Percentiles rank a stretch among this genome's conserved stretches.
Evolutionary conservation across 495 filamentous ascomycete genomes (phyloP).

Genomic region (Aspergillus sparsus): DNA sequence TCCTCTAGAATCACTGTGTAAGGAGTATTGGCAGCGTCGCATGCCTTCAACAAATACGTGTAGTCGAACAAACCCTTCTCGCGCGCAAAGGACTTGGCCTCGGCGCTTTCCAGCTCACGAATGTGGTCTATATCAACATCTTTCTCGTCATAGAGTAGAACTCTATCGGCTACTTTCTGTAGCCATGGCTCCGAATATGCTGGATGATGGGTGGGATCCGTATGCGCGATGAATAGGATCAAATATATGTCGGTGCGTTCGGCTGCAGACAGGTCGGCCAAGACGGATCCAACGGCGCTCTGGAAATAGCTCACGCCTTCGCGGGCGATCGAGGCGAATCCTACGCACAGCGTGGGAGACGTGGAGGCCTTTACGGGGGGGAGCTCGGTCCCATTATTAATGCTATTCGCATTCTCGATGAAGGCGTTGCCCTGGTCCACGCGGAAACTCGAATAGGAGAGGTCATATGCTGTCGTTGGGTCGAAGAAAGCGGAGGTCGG

Average conservation of each 20-base stretch:
- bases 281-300: conserved; percentile 49
- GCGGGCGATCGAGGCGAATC: conserved; percentile 25
- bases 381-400: not conserved
- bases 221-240: conserved; percentile 52
- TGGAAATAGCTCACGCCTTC: conserved; percentile 41
- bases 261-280: conserved; percentile 42
- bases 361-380: conserved; percentile 4
- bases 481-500: conserved; percentile 25
- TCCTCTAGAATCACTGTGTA: conserved; percentile 56
- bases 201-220: conserved; percentile 44
- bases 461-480: conserved; percentile 17
- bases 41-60: conserved; percentile 44
- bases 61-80: conserved; percentile 50
- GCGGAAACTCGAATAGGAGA: conserved; percentile 19
- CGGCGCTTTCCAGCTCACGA: conserved; percentile 20
- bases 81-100: conserved; percentile 15
- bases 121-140: conserved; percentile 28
- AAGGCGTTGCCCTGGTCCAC: conserved; percentile 14
- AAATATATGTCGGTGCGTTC: conserved; percentile 49
- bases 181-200: conserved; percentile 51
- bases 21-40: conserved; percentile 34
- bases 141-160: conserved; percentile 45
- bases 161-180: conserved; percentile 40
- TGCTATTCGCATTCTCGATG: conserved; percentile 6
- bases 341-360: conserved; percentile 23